A percentile compares a stretch with the other conserved stretches of the same genome.
Evolutionary conservation across 768 basidiomycete genomes (phyloP).

Genomic region (Brasilioporus rufonigricans): DNA sequence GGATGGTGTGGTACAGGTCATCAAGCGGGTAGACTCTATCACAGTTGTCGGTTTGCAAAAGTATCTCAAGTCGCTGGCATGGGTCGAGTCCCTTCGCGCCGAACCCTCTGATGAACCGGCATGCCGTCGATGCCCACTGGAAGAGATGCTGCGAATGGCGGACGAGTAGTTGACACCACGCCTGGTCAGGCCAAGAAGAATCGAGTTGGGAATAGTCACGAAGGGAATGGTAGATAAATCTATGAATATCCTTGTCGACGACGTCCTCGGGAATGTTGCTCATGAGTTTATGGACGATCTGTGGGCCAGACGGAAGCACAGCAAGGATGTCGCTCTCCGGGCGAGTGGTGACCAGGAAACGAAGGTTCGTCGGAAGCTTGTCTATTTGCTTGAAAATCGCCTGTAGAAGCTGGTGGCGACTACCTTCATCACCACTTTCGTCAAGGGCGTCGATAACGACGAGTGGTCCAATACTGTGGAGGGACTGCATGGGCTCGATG

Average conservation of each 20-base stretch:
- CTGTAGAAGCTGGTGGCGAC: conserved; percentile 16
- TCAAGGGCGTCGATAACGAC: conserved; percentile 25
- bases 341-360: conserved; percentile 10
- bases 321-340: not conserved
- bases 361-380: conserved; percentile 14
- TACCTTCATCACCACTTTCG: conserved; percentile 10
- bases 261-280: not conserved
- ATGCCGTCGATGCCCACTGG: not conserved
- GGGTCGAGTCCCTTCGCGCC: not conserved
- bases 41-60: not conserved
- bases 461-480: not conserved
- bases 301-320: not conserved
- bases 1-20: not conserved
- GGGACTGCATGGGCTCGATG: not conserved
- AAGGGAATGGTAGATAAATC: not conserved
- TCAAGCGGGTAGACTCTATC: not conserved
- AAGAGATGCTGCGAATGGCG: not conserved
- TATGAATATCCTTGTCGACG: not conserved
- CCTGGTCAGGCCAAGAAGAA: not conserved
- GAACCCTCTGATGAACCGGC: not conserved
- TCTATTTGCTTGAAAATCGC: not conserved
- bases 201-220: not conserved
- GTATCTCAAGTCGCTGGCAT: not conserved
- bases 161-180: not conserved
- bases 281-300: too few species aligned